phyloP scores from a whole-genome alignment of 805 yeast genomes.

The Yamadazyma phyllophila region DNA sequence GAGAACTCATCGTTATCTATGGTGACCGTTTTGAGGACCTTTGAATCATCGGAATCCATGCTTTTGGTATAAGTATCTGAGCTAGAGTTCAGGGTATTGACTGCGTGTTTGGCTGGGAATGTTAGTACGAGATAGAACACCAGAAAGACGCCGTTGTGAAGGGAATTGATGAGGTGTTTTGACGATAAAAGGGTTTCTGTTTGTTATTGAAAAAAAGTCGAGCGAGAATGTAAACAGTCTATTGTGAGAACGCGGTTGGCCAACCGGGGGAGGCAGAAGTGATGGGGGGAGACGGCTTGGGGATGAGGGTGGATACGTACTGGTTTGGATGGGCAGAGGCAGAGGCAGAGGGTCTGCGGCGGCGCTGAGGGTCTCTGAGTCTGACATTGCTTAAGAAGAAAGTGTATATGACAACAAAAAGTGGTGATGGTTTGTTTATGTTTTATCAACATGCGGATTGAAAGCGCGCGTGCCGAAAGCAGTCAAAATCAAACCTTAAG shows the following conservation, averaged over 20 bases:
- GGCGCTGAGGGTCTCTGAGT: slow-evolving; percentile 5
- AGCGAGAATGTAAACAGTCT: slow-evolving; percentile 1
- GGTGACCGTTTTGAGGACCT: slow-evolving; percentile 10
- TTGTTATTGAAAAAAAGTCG: slow-evolving; percentile 1
- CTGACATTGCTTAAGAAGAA: slow-evolving; percentile 4
- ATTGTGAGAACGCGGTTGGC: background rate
- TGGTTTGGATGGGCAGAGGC: background rate
- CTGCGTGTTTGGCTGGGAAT: slow-evolving; percentile 5
- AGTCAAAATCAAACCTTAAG: too few species aligned
- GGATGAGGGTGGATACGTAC: background rate
- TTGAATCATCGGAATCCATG: slow-evolving; percentile 14
- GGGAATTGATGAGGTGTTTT: background rate
- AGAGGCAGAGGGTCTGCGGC: background rate
- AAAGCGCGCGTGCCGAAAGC: background rate
- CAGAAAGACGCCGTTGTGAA: background rate
- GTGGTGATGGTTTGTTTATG: slow-evolving; percentile 4
- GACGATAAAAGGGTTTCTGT: slow-evolving; percentile 2
- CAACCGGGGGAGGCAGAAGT: background rate
- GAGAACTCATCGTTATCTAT: slow-evolving; percentile 25
- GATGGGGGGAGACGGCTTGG: background rate
- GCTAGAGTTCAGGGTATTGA: slow-evolving; percentile 27
- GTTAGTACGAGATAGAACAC: slow-evolving; percentile 1
- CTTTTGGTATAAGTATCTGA: slow-evolving; percentile 41
- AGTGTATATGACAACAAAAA: background rate
- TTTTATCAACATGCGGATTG: background rate